Conservation (phyloP, 2,329 filamentous ascomycete species). For the Trichoderma koningii region DNA sequence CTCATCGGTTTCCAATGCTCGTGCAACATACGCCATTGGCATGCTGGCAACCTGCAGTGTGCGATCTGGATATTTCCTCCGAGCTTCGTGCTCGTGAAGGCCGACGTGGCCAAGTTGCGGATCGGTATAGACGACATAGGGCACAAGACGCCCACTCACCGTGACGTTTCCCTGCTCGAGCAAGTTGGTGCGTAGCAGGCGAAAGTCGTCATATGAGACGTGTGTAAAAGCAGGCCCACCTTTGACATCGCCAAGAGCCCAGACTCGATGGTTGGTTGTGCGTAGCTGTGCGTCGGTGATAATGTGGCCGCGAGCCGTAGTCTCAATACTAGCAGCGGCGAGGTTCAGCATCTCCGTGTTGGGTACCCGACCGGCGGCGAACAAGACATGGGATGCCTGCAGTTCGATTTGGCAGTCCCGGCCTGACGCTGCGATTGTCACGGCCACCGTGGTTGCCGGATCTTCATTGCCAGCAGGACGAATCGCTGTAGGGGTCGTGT, state of each 20-base stretch:
- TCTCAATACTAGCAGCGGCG: slow-evolving; percentile 44
- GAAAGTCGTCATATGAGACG: slow-evolving; percentile 58
- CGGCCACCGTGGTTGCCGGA: slow-evolving; percentile 15
- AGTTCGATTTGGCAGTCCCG: not conserved
- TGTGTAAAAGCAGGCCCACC: slow-evolving; percentile 57
- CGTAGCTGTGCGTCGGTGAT: slow-evolving; percentile 47
- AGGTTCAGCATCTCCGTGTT: slow-evolving; percentile 52
- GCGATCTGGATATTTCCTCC: slow-evolving; percentile 25
- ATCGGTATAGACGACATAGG: slow-evolving; percentile 56
- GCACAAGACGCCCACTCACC: slow-evolving; percentile 31
- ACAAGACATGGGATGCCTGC: slow-evolving; percentile 48
- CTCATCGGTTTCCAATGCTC: slow-evolving; percentile 55
- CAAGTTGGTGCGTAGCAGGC: slow-evolving; percentile 50
- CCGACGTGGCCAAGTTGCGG: slow-evolving; percentile 57
- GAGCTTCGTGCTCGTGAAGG: slow-evolving; percentile 45
- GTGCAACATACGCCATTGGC: slow-evolving; percentile 55
- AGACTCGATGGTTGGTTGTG: slow-evolving; percentile 47
- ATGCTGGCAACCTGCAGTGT: slow-evolving; percentile 49
- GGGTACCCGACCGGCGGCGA: slow-evolving; percentile 52
- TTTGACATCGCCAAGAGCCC: slow-evolving; percentile 55
- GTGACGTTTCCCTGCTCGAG: slow-evolving; percentile 33
- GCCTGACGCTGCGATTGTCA: slow-evolving; percentile 31
- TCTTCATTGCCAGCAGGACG: not conserved
- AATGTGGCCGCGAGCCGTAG: slow-evolving; percentile 47
- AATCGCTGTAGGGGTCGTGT: slow-evolving; percentile 35